Conservation (phyloP, 1,139 yeast species). For the Candida buenavistaensis region DNA sequence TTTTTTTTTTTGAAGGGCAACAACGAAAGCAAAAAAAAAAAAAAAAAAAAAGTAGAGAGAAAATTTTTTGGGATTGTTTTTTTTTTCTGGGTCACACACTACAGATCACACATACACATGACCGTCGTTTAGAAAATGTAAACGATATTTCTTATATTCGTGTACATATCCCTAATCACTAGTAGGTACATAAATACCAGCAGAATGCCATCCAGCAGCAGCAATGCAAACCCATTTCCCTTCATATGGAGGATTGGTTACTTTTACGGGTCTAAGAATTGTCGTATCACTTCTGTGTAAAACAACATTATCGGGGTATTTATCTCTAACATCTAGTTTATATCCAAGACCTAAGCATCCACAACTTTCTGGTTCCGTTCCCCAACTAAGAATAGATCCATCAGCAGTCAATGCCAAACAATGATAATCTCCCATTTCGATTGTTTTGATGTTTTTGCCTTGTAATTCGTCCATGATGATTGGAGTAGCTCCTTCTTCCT, state of each 20-base stretch:
- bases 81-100: too few relatives aligned
- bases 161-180: constrained; percentile 3
- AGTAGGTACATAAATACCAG: constrained; percentile 41
- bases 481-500: constrained; percentile 13
- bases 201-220: constrained; percentile 85
- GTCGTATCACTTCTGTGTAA: constrained; percentile 37
- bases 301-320: constrained; percentile 11
- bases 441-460: constrained; percentile 39
- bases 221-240: constrained; percentile 54
- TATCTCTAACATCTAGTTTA: constrained; percentile 22
- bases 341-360: constrained; percentile 74
- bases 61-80: too few relatives aligned
- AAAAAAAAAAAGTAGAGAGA: not conserved
- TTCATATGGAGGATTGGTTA: constrained; percentile 26
- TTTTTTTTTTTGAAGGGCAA: constrained; percentile 2
- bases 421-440: constrained; percentile 78
- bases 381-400: constrained; percentile 72
- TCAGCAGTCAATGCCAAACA: constrained; percentile 57
- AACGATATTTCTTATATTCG: too few relatives aligned
- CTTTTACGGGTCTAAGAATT: constrained; percentile 45
- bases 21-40: not conserved
- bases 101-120: not conserved
- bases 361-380: constrained; percentile 58
- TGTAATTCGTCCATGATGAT: constrained; percentile 46
- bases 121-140: too few relatives aligned